Conservation (phyloP, 78 protist species). For the Planoprotostelium fungivorum region DNA sequence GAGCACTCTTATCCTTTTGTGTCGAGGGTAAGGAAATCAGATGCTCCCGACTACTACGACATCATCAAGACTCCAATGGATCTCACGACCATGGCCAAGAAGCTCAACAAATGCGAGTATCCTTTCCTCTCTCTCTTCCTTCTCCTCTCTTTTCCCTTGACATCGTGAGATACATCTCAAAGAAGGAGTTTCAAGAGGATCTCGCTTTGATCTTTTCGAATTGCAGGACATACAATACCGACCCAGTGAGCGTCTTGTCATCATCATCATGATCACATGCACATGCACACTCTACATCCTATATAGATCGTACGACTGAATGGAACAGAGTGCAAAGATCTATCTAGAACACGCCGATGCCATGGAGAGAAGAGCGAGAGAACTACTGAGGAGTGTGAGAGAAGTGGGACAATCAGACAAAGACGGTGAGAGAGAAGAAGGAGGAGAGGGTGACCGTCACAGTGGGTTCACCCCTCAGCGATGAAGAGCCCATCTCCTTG, state of each 20-base stretch:
- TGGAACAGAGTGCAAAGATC: not conserved
- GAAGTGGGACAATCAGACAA: conserved; percentile 16
- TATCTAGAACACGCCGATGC: conserved; percentile 41
- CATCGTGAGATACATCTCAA: conserved; percentile 1
- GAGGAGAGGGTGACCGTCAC: not conserved
- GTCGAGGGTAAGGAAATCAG: conserved; percentile 32
- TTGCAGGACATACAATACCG: conserved; percentile 56
- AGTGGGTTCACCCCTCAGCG: not conserved
- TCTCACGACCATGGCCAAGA: conserved; percentile 33
- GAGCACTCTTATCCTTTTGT: conserved; percentile 42
- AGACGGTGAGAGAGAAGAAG: not conserved
- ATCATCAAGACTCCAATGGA: conserved; percentile 57
- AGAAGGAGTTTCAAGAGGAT: conserved; percentile 53
- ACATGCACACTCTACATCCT: not conserved
- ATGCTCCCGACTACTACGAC: conserved; percentile 55
- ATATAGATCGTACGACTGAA: not conserved
- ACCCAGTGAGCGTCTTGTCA: conserved; percentile 30
- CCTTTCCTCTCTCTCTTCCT: not conserved
- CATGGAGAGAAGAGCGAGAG: conserved; percentile 35
- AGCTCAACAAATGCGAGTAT: conserved; percentile 40
- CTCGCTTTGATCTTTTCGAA: conserved; percentile 42
- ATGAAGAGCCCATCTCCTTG: too few relatives aligned
- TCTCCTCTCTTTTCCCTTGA: too few relatives aligned
- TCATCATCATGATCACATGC: not conserved
- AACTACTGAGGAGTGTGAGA: conserved; percentile 31